Percentiles rank a stretch among this genome's conserved stretches.
These are phyloP conservation scores for Trichomonascaceae sp. DNA, from an alignment of 1,139 yeast genomes.

Conservation along the genomic window DNA sequence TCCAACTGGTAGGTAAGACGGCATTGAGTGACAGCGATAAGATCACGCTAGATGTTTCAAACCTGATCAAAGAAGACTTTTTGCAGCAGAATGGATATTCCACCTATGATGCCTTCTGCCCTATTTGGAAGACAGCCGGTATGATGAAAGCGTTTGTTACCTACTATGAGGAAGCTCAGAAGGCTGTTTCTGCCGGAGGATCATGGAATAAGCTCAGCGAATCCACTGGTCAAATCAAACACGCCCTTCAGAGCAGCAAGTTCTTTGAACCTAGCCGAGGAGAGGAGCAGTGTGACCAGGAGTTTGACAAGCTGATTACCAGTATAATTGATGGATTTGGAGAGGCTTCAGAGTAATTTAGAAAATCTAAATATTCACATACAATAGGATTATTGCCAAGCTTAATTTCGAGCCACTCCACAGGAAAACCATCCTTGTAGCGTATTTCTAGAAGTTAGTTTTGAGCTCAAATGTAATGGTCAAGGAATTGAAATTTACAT, in stretches of 20 bases:
- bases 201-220: constrained; percentile 90
- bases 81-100: constrained; percentile 99
- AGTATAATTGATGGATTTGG: constrained; percentile 86
- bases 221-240: constrained; percentile 83
- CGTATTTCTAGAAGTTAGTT: neutral
- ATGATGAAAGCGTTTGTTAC: constrained; percentile 95
- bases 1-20: constrained; percentile 97
- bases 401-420: neutral
- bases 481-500: neutral
- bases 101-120: constrained; percentile 96
- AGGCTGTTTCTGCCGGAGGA: constrained; percentile 90
- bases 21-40: constrained; percentile 95
- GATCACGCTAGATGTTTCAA: constrained; percentile 90
- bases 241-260: constrained; percentile 88
- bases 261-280: constrained; percentile 95
- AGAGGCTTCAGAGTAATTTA: constrained; percentile 76
- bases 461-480: neutral
- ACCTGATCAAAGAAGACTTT: constrained; percentile 92
- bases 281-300: constrained; percentile 64
- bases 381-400: neutral
- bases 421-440: neutral
- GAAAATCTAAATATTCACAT: neutral
- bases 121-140: constrained; percentile 96
- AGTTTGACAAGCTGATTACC: constrained; percentile 69
- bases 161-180: constrained; percentile 95